Evolutionary conservation across 2,329 filamentous ascomycete genomes (phyloP).

Genomic region (Fonsecaea pedrosoi): DNA sequence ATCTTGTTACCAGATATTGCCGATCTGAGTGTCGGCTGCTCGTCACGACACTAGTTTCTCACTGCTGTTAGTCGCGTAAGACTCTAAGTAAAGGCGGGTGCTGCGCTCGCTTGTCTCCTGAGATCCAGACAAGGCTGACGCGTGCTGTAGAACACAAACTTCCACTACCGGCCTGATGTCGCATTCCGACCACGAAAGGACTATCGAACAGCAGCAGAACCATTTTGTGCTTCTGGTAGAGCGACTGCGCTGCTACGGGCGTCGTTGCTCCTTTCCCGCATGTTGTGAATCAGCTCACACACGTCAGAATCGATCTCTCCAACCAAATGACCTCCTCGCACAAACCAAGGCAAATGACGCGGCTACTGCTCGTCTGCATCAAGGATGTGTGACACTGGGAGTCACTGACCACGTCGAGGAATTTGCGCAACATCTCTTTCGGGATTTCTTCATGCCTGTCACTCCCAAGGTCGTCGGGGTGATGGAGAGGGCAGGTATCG

Average conservation of each 20-base stretch:
- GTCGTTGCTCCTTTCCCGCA: background rate
- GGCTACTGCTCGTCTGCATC: background rate
- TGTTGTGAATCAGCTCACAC: background rate
- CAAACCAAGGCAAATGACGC: background rate
- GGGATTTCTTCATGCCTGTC: background rate
- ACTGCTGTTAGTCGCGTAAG: background rate
- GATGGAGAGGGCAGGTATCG: background rate
- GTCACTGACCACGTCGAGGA: background rate
- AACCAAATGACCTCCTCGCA: background rate
- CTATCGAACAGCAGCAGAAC: background rate
- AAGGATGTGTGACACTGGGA: background rate
- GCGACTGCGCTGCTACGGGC: background rate
- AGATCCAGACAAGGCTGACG: background rate
- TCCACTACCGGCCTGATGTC: background rate
- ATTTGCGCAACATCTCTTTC: slow-evolving; percentile 2
- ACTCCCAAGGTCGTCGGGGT: background rate
- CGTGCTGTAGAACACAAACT: background rate
- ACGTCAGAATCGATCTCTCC: background rate
- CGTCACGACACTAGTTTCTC: background rate
- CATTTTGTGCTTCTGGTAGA: background rate
- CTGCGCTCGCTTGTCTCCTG: background rate
- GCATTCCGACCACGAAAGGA: background rate
- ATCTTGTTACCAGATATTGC: background rate
- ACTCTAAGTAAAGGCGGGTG: background rate
- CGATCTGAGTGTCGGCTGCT: background rate